Evolutionary conservation across 2,329 filamentous ascomycete species (phyloP).

Genomic region (Colletotrichum gloeosporioides): DNA sequence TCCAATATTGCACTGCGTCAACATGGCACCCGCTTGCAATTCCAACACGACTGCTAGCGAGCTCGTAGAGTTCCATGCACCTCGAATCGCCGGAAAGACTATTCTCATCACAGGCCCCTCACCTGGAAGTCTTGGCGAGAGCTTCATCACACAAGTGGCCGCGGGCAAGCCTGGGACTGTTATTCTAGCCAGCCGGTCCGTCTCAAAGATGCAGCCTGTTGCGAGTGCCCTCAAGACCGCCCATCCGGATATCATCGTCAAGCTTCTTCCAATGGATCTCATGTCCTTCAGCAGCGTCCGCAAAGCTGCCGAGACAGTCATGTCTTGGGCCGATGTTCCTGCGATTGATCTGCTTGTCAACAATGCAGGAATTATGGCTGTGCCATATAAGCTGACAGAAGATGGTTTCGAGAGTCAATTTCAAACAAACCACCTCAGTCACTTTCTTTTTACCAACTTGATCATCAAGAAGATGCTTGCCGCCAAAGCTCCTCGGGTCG

Average conservation of each 20-base stretch:
- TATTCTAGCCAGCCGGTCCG: not conserved
- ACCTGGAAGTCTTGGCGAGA: slow-evolving; percentile 39
- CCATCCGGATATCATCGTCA: slow-evolving; percentile 36
- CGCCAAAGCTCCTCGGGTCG: slow-evolving; percentile 35
- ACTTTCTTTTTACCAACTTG: slow-evolving; percentile 43
- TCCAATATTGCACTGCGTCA: not conserved
- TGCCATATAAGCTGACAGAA: slow-evolving; percentile 26
- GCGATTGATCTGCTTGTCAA: slow-evolving; percentile 39
- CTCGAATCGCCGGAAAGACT: slow-evolving; percentile 37
- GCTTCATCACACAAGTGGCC: slow-evolving; percentile 42
- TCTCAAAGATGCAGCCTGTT: not conserved
- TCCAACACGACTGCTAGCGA: slow-evolving; percentile 8
- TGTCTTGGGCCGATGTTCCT: slow-evolving; percentile 33
- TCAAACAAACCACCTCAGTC: slow-evolving; percentile 40
- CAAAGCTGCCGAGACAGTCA: slow-evolving; percentile 38
- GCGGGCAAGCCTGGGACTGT: slow-evolving; percentile 27
- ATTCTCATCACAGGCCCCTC: slow-evolving; percentile 47
- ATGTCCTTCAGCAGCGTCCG: slow-evolving; percentile 42
- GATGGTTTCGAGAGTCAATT: slow-evolving; percentile 45
- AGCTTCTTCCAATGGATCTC: slow-evolving; percentile 42
- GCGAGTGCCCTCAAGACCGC: slow-evolving; percentile 26
- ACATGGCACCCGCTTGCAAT: not conserved
- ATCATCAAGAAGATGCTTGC: slow-evolving; percentile 34
- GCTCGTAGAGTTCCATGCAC: slow-evolving; percentile 30
- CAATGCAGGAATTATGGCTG: slow-evolving; percentile 18